Evolutionary conservation across 73 alveolate genomes (phyloP).

Genomic region (Symbiodinium pilosum): DNA sequence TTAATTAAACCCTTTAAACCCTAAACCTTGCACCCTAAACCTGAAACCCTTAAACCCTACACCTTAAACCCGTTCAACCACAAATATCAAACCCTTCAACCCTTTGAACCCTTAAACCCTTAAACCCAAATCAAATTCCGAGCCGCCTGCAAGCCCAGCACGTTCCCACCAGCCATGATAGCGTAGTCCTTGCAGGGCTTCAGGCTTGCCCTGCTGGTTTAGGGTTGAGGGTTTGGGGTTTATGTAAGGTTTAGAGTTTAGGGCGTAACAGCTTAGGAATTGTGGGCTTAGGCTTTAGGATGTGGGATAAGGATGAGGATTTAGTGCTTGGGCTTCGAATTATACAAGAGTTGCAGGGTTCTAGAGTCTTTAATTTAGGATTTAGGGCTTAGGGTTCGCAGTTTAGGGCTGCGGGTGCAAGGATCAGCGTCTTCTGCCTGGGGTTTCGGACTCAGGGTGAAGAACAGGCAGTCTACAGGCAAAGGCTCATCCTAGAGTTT

Average conservation of each 20-base stretch:
- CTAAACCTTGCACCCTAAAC: neutral
- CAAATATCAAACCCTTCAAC: neutral
- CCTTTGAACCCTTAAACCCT: too few species aligned
- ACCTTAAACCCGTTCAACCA: too few species aligned
- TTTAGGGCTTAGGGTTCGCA: neutral
- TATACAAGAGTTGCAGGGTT: too few species aligned
- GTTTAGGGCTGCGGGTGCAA: neutral
- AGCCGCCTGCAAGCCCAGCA: constrained; percentile 33
- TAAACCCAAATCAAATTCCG: neutral
- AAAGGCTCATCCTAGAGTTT: too few species aligned
- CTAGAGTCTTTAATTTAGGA: neutral
- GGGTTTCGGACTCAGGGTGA: too few species aligned
- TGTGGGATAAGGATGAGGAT: neutral
- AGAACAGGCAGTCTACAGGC: too few species aligned
- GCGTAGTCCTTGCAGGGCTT: constrained; percentile 93
- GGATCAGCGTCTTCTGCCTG: neutral
- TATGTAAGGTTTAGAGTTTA: neutral
- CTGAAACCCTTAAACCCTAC: neutral
- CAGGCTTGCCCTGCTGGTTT: too few species aligned
- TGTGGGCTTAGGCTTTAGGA: neutral
- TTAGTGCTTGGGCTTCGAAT: too few species aligned
- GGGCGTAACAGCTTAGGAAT: neutral
- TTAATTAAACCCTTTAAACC: neutral
- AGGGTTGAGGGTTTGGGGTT: neutral
- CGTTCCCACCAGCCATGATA: constrained; percentile 66